These are phyloP conservation scores for Musa balbisiana DNA, from an alignment of 202 grass and related monocot species.

Conservation along the genomic window DNA sequence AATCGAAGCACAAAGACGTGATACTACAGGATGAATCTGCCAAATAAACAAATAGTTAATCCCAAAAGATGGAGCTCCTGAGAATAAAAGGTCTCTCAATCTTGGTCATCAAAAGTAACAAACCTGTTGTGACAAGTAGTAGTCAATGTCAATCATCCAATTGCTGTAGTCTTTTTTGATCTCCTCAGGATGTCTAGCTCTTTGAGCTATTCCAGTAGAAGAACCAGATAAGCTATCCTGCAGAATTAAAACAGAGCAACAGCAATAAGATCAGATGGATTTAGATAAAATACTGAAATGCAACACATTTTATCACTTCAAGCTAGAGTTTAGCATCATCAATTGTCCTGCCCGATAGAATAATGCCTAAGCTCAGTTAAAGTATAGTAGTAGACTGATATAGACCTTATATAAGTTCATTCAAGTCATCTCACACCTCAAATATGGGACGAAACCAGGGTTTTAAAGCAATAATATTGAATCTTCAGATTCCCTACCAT, in stretches of 20 bases:
- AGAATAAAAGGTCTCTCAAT: background rate
- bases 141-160: conserved; percentile 88
- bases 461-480: too few relatives aligned
- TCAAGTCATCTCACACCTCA: too few relatives aligned
- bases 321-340: background rate
- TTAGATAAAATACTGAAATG: background rate
- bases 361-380: background rate
- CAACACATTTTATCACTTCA: background rate
- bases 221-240: conserved; percentile 52
- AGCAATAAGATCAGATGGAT: background rate
- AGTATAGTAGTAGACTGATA: background rate
- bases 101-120: background rate
- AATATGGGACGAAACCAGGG: too few relatives aligned
- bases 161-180: conserved; percentile 58
- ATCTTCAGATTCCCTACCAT: too few relatives aligned
- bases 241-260: conserved; percentile 24
- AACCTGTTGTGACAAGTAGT: conserved; percentile 96
- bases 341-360: background rate
- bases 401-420: background rate
- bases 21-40: conserved; percentile 97
- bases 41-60: conserved; percentile 29
- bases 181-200: conserved; percentile 93
- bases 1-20: conserved; percentile 88
- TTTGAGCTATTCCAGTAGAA: conserved; percentile 73
- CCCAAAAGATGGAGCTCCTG: background rate